phyloP scores from a whole-genome alignment of 352 stramenopile species.

The Halophytophthora polymorphica region DNA sequence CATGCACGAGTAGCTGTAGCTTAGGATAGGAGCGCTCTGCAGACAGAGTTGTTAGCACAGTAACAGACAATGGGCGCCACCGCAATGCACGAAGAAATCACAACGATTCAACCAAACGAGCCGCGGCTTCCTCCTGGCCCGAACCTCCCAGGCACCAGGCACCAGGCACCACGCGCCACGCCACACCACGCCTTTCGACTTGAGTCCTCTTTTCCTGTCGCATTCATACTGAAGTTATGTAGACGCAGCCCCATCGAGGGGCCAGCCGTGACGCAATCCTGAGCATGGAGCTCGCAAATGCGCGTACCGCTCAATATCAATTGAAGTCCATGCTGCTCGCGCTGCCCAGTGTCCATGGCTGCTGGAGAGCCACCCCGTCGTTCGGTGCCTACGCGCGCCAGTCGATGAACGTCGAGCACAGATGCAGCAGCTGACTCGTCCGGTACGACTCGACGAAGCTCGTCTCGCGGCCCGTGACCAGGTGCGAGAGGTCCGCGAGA shows the following conservation, averaged over 20 bases:
- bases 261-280: too few species aligned
- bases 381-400: constrained; percentile 38
- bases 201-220: not conserved
- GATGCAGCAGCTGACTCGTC: constrained; percentile 46
- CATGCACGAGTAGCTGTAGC: not conserved
- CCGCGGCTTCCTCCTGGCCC: too few species aligned
- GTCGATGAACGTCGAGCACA: constrained; percentile 62
- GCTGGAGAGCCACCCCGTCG: constrained; percentile 7
- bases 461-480: constrained; percentile 43
- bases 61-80: constrained; percentile 3
- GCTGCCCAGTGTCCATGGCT: not conserved
- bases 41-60: not conserved
- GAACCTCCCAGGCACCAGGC: too few species aligned
- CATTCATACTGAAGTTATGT: not conserved
- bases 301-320: too few species aligned
- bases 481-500: constrained; percentile 30
- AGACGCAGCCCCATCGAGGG: not conserved
- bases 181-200: not conserved
- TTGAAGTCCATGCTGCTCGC: too few species aligned
- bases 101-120: too few species aligned
- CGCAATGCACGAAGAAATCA: not conserved
- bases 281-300: too few species aligned
- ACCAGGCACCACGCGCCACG: too few species aligned
- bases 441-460: constrained; percentile 58
- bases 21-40: constrained; percentile 4